These are phyloP conservation scores for Blastobotrys parvus DNA, from an alignment of 805 yeast species.

Conservation along the genomic window DNA sequence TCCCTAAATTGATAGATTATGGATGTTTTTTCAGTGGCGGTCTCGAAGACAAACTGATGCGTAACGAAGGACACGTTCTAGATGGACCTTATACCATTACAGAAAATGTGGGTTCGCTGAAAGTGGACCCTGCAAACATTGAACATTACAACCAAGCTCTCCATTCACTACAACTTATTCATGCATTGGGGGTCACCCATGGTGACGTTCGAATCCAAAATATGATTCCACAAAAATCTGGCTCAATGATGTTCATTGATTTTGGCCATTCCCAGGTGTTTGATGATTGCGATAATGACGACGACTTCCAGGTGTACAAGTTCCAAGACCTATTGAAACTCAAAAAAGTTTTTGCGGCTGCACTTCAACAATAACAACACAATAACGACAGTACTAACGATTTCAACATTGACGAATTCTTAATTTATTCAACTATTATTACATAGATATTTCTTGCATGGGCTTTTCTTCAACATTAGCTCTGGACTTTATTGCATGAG, in stretches of 20 bases:
- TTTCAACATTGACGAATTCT: not conserved
- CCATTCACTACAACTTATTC: not conserved
- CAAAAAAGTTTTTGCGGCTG: not conserved
- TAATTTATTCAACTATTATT: not conserved
- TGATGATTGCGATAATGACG: not conserved
- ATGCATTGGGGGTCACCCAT: not conserved
- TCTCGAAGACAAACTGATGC: not conserved
- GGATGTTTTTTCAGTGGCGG: not conserved
- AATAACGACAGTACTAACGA: not conserved
- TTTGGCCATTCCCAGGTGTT: conserved; percentile 1
- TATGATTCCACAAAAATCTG: not conserved
- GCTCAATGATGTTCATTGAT: not conserved
- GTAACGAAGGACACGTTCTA: not conserved
- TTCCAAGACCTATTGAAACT: not conserved
- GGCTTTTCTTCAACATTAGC: too few relatives aligned
- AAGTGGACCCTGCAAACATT: not conserved
- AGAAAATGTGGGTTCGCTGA: not conserved
- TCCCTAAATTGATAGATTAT: not conserved
- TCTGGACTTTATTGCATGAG: too few relatives aligned
- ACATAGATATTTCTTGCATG: not conserved
- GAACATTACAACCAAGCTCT: not conserved
- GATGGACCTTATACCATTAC: not conserved
- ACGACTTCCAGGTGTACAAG: not conserved
- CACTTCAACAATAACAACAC: too few relatives aligned
- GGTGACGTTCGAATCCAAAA: conserved; percentile 1